phyloP scores from a whole-genome alignment of 139 green algal genomes.

The Volvox africanus region DNA sequence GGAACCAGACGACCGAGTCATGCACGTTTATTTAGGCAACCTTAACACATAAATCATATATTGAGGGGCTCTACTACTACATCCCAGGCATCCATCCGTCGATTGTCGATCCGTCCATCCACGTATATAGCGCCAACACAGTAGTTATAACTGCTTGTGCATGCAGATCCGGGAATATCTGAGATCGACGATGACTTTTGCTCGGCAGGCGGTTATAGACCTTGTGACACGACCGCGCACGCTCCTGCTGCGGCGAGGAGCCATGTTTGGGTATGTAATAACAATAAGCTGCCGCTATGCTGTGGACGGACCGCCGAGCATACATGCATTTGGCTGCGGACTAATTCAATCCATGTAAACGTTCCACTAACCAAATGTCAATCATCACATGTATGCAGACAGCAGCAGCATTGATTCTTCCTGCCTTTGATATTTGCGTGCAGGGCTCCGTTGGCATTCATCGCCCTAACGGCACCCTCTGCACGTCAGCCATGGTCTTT shows the following conservation, averaged over 20 bases:
- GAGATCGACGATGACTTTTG: neutral
- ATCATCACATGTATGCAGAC: no score
- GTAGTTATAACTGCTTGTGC: neutral
- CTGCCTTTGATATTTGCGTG: neutral
- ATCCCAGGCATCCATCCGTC: no score
- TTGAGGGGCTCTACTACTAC: no score
- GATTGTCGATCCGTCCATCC: no score
- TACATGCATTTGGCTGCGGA: no score
- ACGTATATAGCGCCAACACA: neutral
- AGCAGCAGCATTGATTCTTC: neutral
- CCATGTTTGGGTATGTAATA: no score
- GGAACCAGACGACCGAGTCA: neutral
- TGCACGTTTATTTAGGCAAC: neutral
- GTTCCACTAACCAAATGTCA: no score
- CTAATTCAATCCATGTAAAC: no score
- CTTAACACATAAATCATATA: neutral
- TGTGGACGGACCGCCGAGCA: neutral
- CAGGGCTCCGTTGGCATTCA: conserved; percentile 16
- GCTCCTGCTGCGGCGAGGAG: neutral
- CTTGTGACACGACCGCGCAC: conserved; percentile 17
- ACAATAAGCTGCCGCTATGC: neutral
- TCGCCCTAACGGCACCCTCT: neutral
- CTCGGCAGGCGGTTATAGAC: neutral
- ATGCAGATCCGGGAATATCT: neutral
- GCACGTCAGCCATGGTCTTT: conserved; percentile 6